A percentile compares a stretch with the other conserved stretches of the same genome.
Conservation (phyloP, 768 basidiomycete genomes). For the Cyclocybe aegerita region DNA sequence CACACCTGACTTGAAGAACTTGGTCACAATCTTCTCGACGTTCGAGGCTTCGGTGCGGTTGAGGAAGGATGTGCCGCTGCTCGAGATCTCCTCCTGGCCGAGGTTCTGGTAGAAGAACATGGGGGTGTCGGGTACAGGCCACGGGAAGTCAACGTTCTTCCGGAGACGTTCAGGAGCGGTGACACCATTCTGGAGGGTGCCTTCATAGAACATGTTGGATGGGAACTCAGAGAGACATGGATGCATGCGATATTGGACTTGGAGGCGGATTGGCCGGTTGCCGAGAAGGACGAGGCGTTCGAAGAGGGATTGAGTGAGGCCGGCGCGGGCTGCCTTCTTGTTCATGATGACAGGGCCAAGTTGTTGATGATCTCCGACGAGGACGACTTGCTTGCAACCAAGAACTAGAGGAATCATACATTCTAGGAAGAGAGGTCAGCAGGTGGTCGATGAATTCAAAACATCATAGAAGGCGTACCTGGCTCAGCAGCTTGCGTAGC, state of each 20-base stretch:
- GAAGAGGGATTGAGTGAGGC: constrained; percentile 96
- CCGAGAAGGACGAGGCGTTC: constrained; percentile 94
- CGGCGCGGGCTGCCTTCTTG: constrained; percentile 99
- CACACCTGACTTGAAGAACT: constrained; percentile 99
- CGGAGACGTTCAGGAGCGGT: constrained; percentile 96
- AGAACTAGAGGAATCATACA: constrained; percentile 99
- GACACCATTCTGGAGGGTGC: constrained; percentile 97
- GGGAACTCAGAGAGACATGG: constrained; percentile 99
- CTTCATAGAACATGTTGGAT: constrained; percentile 99
- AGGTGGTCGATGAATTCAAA: constrained; percentile 1
- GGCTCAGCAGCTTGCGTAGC: constrained; percentile 98
- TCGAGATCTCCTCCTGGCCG: constrained; percentile 98
- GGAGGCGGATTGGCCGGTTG: constrained; percentile 95
- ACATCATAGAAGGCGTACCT: constrained; percentile 48
- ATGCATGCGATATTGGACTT: constrained; percentile 99
- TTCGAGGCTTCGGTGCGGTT: constrained; percentile 99
- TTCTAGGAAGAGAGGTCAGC: constrained; percentile 49
- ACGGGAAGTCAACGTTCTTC: constrained; percentile 99
- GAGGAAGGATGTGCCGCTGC: constrained; percentile 96
- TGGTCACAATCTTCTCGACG: constrained; percentile 99
- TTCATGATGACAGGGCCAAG: constrained; percentile 99
- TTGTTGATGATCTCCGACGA: constrained; percentile 97
- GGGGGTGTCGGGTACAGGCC: constrained; percentile 95
- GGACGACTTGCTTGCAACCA: constrained; percentile 97
- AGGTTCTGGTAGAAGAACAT: constrained; percentile 99